Percentiles rank a stretch among this genome's conserved stretches.
These are phyloP conservation scores for Arachis stenosperma DNA, from an alignment of 306 rosid species.

Conservation along the genomic window DNA sequence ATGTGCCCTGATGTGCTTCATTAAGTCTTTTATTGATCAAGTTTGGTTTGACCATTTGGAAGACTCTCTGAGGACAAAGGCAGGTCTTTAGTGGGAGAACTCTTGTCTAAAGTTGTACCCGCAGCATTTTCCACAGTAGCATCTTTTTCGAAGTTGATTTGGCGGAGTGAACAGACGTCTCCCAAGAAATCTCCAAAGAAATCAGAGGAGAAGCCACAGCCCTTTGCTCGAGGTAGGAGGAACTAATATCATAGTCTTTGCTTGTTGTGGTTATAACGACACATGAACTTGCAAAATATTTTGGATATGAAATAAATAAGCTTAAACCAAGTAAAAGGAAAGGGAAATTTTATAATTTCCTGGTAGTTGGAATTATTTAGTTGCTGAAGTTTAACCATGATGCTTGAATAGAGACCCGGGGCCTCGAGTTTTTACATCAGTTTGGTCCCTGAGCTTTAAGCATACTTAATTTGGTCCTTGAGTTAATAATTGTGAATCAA, in stretches of 20 bases:
- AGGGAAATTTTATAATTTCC: neutral
- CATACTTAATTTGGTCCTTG: no score
- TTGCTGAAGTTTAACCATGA: neutral
- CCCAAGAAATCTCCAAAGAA: conserved; percentile 67
- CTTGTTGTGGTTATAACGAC: conserved; percentile 22
- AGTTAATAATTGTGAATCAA: no score
- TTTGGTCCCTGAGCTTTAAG: no score
- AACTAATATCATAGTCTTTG: conserved; percentile 7
- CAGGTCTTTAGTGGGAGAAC: conserved; percentile 90
- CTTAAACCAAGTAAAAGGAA: conserved; percentile 15
- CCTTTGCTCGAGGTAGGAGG: conserved; percentile 85
- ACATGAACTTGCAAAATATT: conserved; percentile 22
- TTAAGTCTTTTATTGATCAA: conserved; percentile 31
- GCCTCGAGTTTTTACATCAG: no score
- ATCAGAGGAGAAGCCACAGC: conserved; percentile 65
- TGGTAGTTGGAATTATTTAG: conserved; percentile 23
- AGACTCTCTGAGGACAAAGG: conserved; percentile 90
- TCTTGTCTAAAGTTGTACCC: conserved; percentile 92
- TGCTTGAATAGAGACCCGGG: neutral
- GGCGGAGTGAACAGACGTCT: conserved; percentile 75
- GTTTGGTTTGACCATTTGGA: conserved; percentile 40
- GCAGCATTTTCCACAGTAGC: conserved; percentile 87
- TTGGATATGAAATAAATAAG: conserved; percentile 13
- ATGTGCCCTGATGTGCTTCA: conserved; percentile 9
- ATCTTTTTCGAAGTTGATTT: conserved; percentile 85